Evolutionary conservation across 2,329 filamentous ascomycete species (phyloP), one percentile per base, ranked within the genome.

Genomic region (Boeremia exigua): DNA sequence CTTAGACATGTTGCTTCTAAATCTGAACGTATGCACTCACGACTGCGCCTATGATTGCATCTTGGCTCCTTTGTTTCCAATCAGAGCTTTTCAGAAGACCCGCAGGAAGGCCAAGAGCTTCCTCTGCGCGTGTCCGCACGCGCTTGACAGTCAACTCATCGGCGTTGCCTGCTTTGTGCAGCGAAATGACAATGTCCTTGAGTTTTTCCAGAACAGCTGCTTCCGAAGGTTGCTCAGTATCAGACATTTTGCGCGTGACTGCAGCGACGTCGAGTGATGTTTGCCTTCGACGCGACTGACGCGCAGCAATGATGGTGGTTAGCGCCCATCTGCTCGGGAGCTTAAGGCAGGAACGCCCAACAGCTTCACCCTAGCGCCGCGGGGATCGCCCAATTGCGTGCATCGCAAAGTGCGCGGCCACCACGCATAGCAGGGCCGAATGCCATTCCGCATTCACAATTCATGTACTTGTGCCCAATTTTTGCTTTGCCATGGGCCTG

Each of bases 61-160:
- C 54, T 25, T 72, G 62, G 80, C 66, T 84, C 78, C 74, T 86
- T 79, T 53, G 79, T 76, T 67, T 87, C 86, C 86, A 88, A 4
- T 68, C 65, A 1, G 65, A 63, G 56, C 81, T 72, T 64, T 84
- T 88, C 62, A 87, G 81, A 64, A 85, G 87, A 2, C 79, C 84
- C 6, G 75, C 73, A 7, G 79, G 75, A 19, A 88, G 72, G 29
- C 77, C 78, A 10, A 88, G 70, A 44, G 79, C 70, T 53, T 79
- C 72, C 67, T 86, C 85, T 4, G 80, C 81, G 23, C 78, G 78
- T 28, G 76, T 66, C 44, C 86, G 82, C 46, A 86, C 81, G 50
- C 78, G 78, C 59, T 85, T 86, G 48, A 87, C 77, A 0, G 85
- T 86, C 58, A 87, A 71, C 46, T 84, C 79, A 6, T 84, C 80